Evolutionary conservation across 495 filamentous ascomycete species (phyloP).

Genomic region (Ascobolus immersus): DNA sequence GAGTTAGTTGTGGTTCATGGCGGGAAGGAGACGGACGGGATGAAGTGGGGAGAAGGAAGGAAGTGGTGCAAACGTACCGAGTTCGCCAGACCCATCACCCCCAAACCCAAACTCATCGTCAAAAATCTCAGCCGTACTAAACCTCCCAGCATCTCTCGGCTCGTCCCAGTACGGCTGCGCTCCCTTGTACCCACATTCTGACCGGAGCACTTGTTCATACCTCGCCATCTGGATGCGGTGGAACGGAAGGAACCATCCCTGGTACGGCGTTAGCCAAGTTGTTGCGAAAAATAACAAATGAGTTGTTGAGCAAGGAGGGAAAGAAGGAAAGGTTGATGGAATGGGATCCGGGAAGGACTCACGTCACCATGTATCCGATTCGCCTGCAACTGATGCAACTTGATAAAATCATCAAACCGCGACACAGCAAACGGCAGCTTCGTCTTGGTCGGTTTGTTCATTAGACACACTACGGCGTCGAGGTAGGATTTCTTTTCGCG

Average conservation of each 20-base stretch:
- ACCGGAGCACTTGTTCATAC: slow-evolving; percentile 15
- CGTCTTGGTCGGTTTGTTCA: slow-evolving; percentile 14
- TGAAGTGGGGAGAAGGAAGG: not conserved
- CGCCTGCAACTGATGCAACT: slow-evolving; percentile 10
- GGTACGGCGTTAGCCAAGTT: not conserved
- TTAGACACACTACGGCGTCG: slow-evolving; percentile 22
- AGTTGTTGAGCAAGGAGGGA: not conserved
- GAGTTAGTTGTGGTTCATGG: not conserved
- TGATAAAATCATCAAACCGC: slow-evolving; percentile 21
- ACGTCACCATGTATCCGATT: slow-evolving; percentile 6
- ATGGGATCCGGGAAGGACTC: too few relatives aligned
- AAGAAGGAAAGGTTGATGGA: not conserved
- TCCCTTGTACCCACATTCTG: slow-evolving; percentile 18
- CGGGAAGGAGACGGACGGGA: not conserved
- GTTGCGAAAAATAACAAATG: not conserved
- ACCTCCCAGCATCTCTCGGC: slow-evolving; percentile 18
- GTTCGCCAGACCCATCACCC: slow-evolving; percentile 16
- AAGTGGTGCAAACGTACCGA: not conserved
- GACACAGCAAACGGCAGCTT: slow-evolving; percentile 16
- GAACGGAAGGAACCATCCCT: slow-evolving; percentile 16
- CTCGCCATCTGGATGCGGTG: slow-evolving; percentile 7
- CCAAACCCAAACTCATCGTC: slow-evolving; percentile 19
- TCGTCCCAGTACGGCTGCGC: slow-evolving; percentile 25
- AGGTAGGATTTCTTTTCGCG: slow-evolving; percentile 20
- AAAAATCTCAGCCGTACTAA: slow-evolving; percentile 16